Evolutionary conservation across 768 basidiomycete genomes (phyloP), one percentile per base, ranked within the genome.

Genomic region (Pisolithus microcarpus): DNA sequence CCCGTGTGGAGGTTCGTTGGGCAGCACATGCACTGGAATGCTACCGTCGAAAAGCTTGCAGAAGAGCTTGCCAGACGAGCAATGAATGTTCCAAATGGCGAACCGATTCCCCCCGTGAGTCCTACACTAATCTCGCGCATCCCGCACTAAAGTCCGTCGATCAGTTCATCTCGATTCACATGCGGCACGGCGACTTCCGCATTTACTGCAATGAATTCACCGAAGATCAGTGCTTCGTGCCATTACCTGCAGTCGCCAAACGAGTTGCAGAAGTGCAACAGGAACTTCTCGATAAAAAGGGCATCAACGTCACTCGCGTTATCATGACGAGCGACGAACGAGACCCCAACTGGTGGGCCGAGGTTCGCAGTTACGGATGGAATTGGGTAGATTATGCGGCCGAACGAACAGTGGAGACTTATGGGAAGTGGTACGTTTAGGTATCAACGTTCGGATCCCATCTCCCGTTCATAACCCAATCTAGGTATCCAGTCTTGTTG

Each of bases 401-500:
- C 2, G 59, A 61, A 57, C 54, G 62, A 18, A 81, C 80, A 5
- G 71, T 59, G 37, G 72, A 77, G 48, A 58, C 58, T 11, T 70
- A 78, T 52, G 78, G 79, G 8, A 62, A 62, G 40, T 82, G 80
- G 81, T 80, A 54, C 55, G 75, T 58, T 37, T 24, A 31, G 13
- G 7, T 19, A 5, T 43, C 38, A 26, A 16, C 10, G 34, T 39
- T 46, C 42, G 44, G 18, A 4, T 48, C 5, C 34, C 13, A 16
- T 43, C 43, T 37, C 10, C 18, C 6, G n/a, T 9, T 47, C 51
- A 34, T 28, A 30, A 3, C n/a, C 37, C 11, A 48, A 46, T 18
- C 19, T 56, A 85, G 85, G 84, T 83, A 85, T 63, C 82, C 85
- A 11, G 68, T 84, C n/a, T 66, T 89, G 46, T 75, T 88, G 46